phyloP scores from a whole-genome alignment of 140 eudicot species.

The Flaveria floridana region DNA sequence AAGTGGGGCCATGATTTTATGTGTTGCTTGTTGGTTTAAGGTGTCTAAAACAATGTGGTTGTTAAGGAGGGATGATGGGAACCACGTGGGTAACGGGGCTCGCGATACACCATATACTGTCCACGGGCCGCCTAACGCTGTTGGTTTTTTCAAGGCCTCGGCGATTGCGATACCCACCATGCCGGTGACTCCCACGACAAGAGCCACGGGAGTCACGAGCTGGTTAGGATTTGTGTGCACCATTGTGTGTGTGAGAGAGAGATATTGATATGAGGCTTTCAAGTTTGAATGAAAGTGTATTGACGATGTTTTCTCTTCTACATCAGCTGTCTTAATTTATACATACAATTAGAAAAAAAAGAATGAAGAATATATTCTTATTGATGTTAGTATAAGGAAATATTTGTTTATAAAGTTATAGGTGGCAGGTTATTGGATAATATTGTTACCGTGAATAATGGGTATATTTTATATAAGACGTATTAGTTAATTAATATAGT shows the following conservation, averaged over 20 bases:
- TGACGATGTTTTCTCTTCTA: too few species aligned
- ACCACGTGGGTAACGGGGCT: conserved; percentile 23
- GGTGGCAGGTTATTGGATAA: too few species aligned
- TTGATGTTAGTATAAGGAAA: too few species aligned
- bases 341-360: too few species aligned
- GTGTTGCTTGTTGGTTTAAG: conserved; percentile 8
- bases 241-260: not conserved
- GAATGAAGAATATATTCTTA: too few species aligned
- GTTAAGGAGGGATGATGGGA: conserved; percentile 32
- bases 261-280: not conserved
- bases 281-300: not conserved
- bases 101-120: conserved; percentile 32
- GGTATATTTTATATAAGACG: too few species aligned
- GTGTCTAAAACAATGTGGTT: conserved; percentile 25
- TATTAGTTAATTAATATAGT: too few species aligned
- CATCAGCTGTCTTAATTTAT: too few species aligned
- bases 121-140: conserved; percentile 37
- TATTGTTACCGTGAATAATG: too few species aligned
- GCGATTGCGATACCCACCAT: conserved; percentile 32
- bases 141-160: conserved; percentile 30
- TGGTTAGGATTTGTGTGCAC: not conserved
- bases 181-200: conserved; percentile 26
- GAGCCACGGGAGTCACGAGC: conserved; percentile 28
- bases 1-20: conserved; percentile 10
- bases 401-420: too few species aligned